Percentiles rank a stretch among this genome's conserved stretches.
Conservation (phyloP, 2,329 filamentous ascomycete species). For the Aspergillus terreus region DNA sequence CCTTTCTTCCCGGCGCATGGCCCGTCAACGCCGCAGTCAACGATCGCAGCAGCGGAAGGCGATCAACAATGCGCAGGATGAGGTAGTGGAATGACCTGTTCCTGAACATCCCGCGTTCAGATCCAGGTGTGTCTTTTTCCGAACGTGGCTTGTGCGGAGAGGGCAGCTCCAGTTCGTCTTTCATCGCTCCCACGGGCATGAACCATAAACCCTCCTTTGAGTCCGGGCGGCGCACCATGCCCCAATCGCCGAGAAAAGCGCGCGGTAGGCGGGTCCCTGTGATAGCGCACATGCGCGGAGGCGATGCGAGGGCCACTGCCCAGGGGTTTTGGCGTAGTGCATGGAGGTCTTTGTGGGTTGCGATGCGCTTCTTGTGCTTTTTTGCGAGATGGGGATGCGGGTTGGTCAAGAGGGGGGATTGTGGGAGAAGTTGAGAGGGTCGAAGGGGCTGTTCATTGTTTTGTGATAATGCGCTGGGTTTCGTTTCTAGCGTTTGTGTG, state of each 20-base stretch:
- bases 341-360: conserved; percentile 22
- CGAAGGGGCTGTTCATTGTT: not conserved
- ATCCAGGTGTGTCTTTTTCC: not conserved
- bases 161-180: conserved; percentile 24
- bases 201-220: conserved; percentile 25
- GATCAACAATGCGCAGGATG: conserved; percentile 25
- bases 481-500: not conserved
- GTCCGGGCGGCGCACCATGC: conserved; percentile 29
- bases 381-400: conserved; percentile 16
- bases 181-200: conserved; percentile 30
- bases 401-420: conserved; percentile 32
- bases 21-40: conserved; percentile 15
- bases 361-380: conserved; percentile 22
- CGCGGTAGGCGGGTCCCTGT: conserved; percentile 33
- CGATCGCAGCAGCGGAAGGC: conserved; percentile 21
- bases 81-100: conserved; percentile 13
- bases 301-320: conserved; percentile 38
- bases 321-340: conserved; percentile 37
- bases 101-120: not conserved
- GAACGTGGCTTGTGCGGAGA: not conserved
- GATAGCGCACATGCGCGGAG: conserved; percentile 30
- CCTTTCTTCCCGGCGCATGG: conserved; percentile 8
- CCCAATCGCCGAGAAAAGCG: conserved; percentile 33
- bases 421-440: conserved; percentile 32
- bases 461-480: not conserved